These are phyloP conservation scores for Echeveria elegans DNA, from an alignment of 164 flowering plant genomes.

Conservation along the genomic window DNA sequence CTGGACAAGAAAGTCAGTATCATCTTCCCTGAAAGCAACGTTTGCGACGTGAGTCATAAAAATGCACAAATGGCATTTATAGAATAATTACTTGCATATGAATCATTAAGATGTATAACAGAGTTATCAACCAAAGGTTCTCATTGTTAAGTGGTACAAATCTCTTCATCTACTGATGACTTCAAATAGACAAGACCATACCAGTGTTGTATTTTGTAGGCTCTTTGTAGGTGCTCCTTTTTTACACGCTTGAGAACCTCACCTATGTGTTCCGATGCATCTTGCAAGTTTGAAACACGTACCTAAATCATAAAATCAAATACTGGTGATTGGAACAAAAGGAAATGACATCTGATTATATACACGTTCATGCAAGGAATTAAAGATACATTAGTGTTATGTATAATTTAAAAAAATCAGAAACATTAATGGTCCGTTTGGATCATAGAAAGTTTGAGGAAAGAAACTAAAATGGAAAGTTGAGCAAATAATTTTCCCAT, in stretches of 20 bases:
- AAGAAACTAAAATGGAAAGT: background rate
- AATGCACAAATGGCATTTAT: background rate
- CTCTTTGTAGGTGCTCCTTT: conserved; percentile 76
- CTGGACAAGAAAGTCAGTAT: conserved; percentile 79
- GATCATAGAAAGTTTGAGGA: too few relatives aligned
- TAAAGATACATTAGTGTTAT: background rate
- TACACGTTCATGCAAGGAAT: background rate
- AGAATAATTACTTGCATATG: background rate
- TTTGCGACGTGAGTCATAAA: background rate
- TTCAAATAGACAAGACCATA: conserved; percentile 16
- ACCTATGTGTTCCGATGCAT: conserved; percentile 95
- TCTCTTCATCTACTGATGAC: background rate
- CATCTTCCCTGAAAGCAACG: conserved; percentile 69
- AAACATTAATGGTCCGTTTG: too few relatives aligned
- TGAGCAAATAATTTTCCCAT: too few relatives aligned
- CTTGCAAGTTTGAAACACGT: conserved; percentile 85
- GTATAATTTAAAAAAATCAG: background rate
- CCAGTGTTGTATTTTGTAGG: conserved; percentile 84
- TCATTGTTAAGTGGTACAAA: too few relatives aligned
- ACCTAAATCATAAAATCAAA: conserved; percentile 35
- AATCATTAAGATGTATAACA: background rate
- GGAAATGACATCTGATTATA: background rate
- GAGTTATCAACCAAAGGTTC: too few relatives aligned
- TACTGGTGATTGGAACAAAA: background rate
- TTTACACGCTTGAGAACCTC: conserved; percentile 91